These are phyloP conservation scores for Thelonectria olida DNA, from an alignment of 2,329 filamentous ascomycete genomes.

Conservation along the genomic window DNA sequence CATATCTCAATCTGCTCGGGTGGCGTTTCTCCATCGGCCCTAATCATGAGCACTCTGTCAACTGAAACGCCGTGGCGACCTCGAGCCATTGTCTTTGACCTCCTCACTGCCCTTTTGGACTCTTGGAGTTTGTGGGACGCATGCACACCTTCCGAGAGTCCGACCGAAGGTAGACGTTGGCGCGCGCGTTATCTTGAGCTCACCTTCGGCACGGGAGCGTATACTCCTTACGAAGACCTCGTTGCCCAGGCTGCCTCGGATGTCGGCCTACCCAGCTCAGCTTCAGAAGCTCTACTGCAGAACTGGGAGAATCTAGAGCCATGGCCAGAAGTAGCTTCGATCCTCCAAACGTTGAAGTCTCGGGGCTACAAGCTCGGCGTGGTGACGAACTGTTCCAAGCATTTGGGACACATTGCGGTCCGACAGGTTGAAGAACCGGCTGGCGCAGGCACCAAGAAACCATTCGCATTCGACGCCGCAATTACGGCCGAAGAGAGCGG, in stretches of 20 bases:
- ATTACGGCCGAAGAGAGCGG: conserved; percentile 51
- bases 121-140: conserved; percentile 51
- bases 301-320: conserved; percentile 41
- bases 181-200: conserved; percentile 49
- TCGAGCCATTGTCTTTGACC: conserved; percentile 50
- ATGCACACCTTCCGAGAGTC: conserved; percentile 38
- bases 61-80: no score
- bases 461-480: conserved; percentile 43
- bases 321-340: conserved; percentile 33
- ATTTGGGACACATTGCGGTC: conserved; percentile 40
- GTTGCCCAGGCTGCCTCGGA: conserved; percentile 43
- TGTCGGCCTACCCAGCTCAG: conserved; percentile 41
- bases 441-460: conserved; percentile 15
- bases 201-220: conserved; percentile 47
- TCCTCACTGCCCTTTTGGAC: conserved; percentile 51
- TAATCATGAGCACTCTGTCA: no score
- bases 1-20: no score
- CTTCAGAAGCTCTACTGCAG: conserved; percentile 39
- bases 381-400: conserved; percentile 50
- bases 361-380: conserved; percentile 47
- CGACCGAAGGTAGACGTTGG: conserved; percentile 44
- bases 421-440: conserved; percentile 3
- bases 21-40: no score
- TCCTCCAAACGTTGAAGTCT: conserved; percentile 33
- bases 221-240: conserved; percentile 45